Evolutionary conservation across 768 basidiomycete species (phyloP), one percentile per base, ranked within the genome.

Genomic region (Tricholoma furcatifolium): DNA sequence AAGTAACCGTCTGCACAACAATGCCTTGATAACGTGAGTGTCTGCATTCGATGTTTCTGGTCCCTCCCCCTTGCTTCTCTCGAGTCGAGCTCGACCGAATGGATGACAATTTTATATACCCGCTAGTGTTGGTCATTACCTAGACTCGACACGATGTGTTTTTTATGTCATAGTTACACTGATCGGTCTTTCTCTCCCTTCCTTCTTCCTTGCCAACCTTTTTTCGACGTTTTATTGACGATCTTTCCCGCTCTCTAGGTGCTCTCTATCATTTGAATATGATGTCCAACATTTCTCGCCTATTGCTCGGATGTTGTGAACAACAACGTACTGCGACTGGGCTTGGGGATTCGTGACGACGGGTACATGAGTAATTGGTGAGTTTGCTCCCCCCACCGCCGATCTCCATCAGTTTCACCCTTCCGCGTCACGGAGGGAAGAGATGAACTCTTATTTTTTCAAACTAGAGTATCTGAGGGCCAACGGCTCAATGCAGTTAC

Each of bases 391-490:
- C 50, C 54, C 31, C 17, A 43, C 44, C 24, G 44, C 15, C 48
- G 14, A n/a, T n/a, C 31, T 56, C 36, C 18, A 42, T 34, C 45
- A 8, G 50, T 41, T 24, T 42, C 43, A 41, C 42, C 46, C 18
- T 3, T 24, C 11, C 35, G 11, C 12, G 4, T 27, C 27, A 7
- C 4, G 27, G 27, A 3, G 35, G 42, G 50, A 51, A 42, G 63
- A 60, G 84, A 87, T 85, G 86, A 89, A 74, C 57, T 70, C 65
- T 75, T 71, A 74, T 63, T 70, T 79, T 27, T 82, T 87, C 88
- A 91, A 91, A 91, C 88, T 91, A 91, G 88, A 91, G 88, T 91
- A 84, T 90, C 78, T 91, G 88, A 91, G 88, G 70, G 83, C 76
- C 70, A 57, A 61, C 6, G 69, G 79, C 81, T 73, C 85, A 62